phyloP scores from a whole-genome alignment of 768 basidiomycete species.

The Candolleomyces eurysporus region DNA sequence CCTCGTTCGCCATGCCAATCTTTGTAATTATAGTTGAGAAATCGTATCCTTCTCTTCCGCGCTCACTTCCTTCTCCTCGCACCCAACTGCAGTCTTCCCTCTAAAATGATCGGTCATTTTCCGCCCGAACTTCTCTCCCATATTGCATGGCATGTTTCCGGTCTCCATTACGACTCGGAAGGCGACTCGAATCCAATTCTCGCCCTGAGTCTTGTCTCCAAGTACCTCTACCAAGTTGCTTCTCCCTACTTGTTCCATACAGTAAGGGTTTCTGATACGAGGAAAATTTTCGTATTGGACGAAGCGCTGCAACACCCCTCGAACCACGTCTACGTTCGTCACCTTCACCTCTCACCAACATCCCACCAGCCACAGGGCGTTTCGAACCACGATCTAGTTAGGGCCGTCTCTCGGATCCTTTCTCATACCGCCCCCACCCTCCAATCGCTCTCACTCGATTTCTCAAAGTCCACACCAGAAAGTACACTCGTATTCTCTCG shows the following conservation, averaged over 20 bases:
- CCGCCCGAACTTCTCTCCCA: no score
- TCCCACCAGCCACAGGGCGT: neutral
- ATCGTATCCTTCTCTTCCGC: no score
- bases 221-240: constrained; percentile 36
- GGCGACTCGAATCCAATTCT: no score
- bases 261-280: constrained; percentile 28
- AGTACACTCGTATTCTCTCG: constrained; percentile 40
- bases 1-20: no score
- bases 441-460: constrained; percentile 37
- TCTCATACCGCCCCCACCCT: constrained; percentile 38
- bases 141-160: no score
- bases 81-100: no score
- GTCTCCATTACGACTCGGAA: no score
- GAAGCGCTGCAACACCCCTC: constrained; percentile 25
- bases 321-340: neutral
- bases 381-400: constrained; percentile 2
- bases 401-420: constrained; percentile 28
- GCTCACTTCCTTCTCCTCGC: no score
- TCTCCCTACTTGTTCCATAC: constrained; percentile 40
- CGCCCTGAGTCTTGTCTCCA: constrained; percentile 37
- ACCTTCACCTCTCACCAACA: neutral
- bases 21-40: no score
- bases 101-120: no score
- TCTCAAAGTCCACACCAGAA: constrained; percentile 25
- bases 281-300: constrained; percentile 25